A percentile compares a stretch with the other conserved stretches of the same genome.
Conservation (phyloP, 2,329 filamentous ascomycete genomes). For the Lecanicillium sp. region DNA sequence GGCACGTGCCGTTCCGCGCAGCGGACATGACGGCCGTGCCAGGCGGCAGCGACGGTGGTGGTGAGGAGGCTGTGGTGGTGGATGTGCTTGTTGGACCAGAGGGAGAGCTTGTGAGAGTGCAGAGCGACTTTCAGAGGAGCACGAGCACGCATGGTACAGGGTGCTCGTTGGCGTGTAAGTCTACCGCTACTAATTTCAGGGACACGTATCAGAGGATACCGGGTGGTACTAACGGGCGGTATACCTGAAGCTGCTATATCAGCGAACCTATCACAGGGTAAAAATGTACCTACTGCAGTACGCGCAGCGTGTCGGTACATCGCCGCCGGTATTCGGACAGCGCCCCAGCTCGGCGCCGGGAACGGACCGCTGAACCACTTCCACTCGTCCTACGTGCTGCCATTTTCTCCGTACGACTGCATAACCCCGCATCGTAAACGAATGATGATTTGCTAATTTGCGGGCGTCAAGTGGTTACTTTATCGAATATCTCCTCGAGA, state of each 20-base stretch:
- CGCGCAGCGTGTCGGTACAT: constrained; percentile 64
- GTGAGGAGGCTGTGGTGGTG: constrained; percentile 58
- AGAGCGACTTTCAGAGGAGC: constrained; percentile 65
- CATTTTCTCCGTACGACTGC: constrained; percentile 58
- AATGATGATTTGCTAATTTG: background rate
- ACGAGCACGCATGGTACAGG: constrained; percentile 91
- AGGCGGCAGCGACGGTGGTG: constrained; percentile 50
- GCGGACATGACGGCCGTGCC: constrained; percentile 54
- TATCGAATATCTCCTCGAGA: constrained; percentile 72
- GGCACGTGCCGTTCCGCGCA: constrained; percentile 59
- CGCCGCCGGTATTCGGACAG: constrained; percentile 62
- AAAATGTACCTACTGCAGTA: constrained; percentile 54
- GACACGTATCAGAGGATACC: too few relatives aligned
- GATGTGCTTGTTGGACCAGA: constrained; percentile 67
- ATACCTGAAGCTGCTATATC: constrained; percentile 66
- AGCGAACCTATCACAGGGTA: constrained; percentile 60
- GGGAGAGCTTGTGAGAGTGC: constrained; percentile 52
- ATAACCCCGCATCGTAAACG: background rate
- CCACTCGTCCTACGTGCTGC: constrained; percentile 61
- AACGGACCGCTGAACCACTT: constrained; percentile 74
- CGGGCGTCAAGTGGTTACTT: constrained; percentile 59
- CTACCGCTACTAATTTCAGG: background rate
- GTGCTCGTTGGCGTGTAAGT: constrained; percentile 81
- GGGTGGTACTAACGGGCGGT: too few relatives aligned
- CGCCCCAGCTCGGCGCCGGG: constrained; percentile 57